These are phyloP conservation scores for Poa pratensis DNA, from an alignment of 176 grass and related monocot species.

Conservation along the genomic window DNA sequence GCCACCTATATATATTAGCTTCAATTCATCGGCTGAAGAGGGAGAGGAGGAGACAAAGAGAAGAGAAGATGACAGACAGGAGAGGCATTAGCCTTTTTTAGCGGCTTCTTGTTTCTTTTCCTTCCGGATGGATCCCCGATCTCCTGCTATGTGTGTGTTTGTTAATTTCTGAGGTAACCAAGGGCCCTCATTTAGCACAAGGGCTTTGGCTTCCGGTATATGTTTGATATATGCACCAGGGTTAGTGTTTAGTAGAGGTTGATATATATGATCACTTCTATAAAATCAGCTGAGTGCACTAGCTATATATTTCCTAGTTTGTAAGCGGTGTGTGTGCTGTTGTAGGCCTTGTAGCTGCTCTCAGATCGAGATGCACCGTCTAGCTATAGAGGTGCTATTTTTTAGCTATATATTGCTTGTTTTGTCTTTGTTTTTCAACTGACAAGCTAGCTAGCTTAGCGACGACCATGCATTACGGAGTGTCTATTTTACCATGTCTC, in stretches of 20 bases:
- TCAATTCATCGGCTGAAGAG: background rate
- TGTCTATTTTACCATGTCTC: background rate
- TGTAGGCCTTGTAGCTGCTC: constrained; percentile 5
- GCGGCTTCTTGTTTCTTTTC: background rate
- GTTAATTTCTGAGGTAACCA: constrained; percentile 13
- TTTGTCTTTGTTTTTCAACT: constrained; percentile 17
- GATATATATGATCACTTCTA: constrained; percentile 36
- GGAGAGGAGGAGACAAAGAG: constrained; percentile 12
- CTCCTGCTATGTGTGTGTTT: background rate
- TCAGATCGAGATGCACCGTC: constrained; percentile 13
- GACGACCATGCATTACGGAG: background rate
- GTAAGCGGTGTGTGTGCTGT: background rate
- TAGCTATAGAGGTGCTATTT: constrained; percentile 26
- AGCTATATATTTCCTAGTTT: background rate
- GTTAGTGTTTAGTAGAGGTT: constrained; percentile 11
- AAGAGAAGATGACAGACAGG: background rate
- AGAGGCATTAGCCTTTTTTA: constrained; percentile 5
- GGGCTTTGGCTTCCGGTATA: constrained; percentile 11
- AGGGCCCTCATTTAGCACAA: constrained; percentile 35
- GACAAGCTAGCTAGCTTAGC: constrained; percentile 34
- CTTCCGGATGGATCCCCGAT: background rate
- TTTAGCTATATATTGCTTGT: constrained; percentile 24
- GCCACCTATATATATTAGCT: constrained; percentile 6
- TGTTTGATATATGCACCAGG: constrained; percentile 26
- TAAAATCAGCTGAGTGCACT: constrained; percentile 1